These are phyloP conservation scores for Lepiota brunneoincarnata DNA, from an alignment of 768 basidiomycete species.

Conservation along the genomic window DNA sequence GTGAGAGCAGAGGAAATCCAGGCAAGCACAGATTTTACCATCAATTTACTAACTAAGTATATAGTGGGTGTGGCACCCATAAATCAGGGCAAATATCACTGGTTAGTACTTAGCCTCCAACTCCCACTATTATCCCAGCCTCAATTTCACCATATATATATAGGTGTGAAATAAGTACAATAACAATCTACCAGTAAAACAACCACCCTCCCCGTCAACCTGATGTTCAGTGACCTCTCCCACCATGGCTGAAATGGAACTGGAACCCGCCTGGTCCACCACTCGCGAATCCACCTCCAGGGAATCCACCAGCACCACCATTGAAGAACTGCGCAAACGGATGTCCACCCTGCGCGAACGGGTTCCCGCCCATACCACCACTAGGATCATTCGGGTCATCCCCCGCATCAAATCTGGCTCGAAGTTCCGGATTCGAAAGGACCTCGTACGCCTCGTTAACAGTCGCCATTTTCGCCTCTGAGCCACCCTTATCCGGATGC, in stretches of 20 bases:
- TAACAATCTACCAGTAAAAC: background rate
- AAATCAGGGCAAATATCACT: too few species aligned
- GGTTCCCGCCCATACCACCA: conserved; percentile 54
- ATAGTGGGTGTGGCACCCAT: too few species aligned
- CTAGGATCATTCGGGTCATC: conserved; percentile 95
- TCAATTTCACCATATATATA: too few species aligned
- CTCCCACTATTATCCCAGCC: too few species aligned
- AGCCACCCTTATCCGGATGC: conserved; percentile 95
- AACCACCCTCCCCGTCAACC: too few species aligned
- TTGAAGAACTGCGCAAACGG: conserved; percentile 89
- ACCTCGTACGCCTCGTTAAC: conserved; percentile 98
- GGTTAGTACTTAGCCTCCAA: too few species aligned
- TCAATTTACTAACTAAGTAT: too few species aligned
- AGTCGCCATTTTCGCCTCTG: conserved; percentile 89
- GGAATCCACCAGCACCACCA: conserved; percentile 23
- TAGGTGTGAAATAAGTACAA: conserved; percentile 3
- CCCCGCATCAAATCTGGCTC: conserved; percentile 86
- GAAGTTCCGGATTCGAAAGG: conserved; percentile 77
- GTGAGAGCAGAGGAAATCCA: too few species aligned
- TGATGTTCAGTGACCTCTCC: conserved; percentile 5
- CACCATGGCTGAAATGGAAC: conserved; percentile 12
- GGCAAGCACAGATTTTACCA: too few species aligned
- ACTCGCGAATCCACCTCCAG: conserved; percentile 8
- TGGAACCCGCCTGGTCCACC: conserved; percentile 10
- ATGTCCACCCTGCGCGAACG: conserved; percentile 44